These are phyloP conservation scores for Vickermania ingenoplastis DNA, from an alignment of 208 protist genomes.

Conservation along the genomic window DNA sequence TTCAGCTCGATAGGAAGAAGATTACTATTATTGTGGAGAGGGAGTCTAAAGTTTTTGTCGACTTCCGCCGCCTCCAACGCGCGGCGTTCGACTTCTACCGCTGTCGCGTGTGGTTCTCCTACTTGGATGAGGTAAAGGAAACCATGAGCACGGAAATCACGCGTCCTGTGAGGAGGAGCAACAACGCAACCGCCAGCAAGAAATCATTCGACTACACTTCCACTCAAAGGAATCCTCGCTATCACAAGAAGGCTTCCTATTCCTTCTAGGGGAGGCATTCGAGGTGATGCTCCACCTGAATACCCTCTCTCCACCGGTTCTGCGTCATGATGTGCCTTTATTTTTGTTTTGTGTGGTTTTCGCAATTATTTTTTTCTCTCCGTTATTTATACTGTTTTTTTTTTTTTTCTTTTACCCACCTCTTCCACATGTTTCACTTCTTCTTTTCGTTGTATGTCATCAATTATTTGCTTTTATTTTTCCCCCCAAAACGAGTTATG, in stretches of 20 bases:
- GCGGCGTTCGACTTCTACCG: constrained; percentile 59
- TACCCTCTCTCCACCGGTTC: no score
- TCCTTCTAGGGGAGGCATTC: no score
- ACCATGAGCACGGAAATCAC: constrained; percentile 46
- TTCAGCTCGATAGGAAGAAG: constrained; percentile 70
- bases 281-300: neutral
- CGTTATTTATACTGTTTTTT: constrained; percentile 9
- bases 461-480: neutral
- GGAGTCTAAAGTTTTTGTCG: constrained; percentile 32
- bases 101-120: constrained; percentile 75
- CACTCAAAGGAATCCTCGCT: no score
- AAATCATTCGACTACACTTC: neutral
- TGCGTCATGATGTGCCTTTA: constrained; percentile 6
- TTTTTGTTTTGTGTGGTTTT: constrained; percentile 4
- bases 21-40: constrained; percentile 67
- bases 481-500: neutral
- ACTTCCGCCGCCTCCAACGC: constrained; percentile 74
- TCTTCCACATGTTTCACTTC: constrained; percentile 3
- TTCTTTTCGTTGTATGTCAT: neutral
- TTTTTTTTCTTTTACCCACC: constrained; percentile 17
- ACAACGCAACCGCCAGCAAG: constrained; percentile 6
- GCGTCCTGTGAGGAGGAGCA: constrained; percentile 16
- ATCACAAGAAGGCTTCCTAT: no score
- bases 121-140: constrained; percentile 67
- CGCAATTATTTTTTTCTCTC: constrained; percentile 6